A percentile compares a stretch with the other conserved stretches of the same genome.
phyloP scores from a whole-genome alignment of 1,284 basidiomycete genomes.

The Ganoderma sinense region DNA sequence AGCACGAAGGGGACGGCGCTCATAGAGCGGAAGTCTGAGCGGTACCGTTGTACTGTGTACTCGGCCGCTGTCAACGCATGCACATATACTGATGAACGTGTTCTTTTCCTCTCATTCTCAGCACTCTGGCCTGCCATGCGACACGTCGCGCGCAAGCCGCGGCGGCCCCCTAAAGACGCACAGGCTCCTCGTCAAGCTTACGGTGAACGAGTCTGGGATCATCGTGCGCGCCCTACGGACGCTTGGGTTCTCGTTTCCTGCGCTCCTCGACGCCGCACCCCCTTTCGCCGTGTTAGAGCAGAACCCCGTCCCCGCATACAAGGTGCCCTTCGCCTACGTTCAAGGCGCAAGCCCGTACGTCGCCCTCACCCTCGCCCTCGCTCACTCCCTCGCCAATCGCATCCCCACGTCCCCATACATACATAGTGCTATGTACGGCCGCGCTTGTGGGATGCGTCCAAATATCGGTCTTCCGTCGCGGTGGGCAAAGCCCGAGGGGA shows the following conservation, averaged over 20 bases:
- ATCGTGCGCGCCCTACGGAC: background rate
- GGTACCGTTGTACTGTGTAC: too few species aligned
- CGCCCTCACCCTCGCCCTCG: too few species aligned
- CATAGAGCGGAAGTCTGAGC: too few species aligned
- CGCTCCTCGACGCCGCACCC: background rate
- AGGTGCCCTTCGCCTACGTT: background rate
- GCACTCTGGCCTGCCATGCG: background rate
- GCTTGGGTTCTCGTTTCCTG: background rate
- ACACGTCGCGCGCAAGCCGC: background rate
- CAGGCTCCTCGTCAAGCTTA: background rate
- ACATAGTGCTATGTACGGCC: background rate
- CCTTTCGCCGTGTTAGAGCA: background rate
- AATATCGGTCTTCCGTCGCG: too few species aligned
- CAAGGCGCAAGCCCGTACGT: background rate
- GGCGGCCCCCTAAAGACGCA: background rate
- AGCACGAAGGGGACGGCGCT: too few species aligned
- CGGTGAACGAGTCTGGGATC: background rate
- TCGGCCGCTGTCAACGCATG: background rate
- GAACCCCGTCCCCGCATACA: background rate
- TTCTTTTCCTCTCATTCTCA: background rate
- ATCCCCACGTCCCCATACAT: too few species aligned
- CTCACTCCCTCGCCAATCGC: too few species aligned
- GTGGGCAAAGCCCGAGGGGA: too few species aligned
- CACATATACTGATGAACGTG: too few species aligned
- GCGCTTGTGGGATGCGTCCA: too few species aligned